Conservation (phyloP, 257 asterid species). For the Fraxinus pennsylvanica region DNA sequence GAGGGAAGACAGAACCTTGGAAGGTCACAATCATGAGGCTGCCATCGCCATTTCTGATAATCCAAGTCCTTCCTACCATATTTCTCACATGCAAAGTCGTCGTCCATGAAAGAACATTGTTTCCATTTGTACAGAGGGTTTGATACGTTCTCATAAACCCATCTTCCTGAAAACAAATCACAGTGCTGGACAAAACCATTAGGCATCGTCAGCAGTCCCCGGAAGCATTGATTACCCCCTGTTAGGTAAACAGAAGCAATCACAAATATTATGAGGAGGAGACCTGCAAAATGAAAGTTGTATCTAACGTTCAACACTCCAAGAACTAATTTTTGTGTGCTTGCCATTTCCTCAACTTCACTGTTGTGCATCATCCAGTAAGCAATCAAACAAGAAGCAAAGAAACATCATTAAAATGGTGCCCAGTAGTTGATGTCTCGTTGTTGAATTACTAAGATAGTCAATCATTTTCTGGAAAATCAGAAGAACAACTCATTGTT, state of each 20-base stretch:
- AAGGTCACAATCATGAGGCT: conserved; percentile 37
- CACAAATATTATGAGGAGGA: conserved; percentile 4
- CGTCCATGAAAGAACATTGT: conserved; percentile 39
- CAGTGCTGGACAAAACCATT: conserved; percentile 3
- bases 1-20: conserved; percentile 34
- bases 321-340: background rate
- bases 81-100: conserved; percentile 45
- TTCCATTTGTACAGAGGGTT: conserved; percentile 35
- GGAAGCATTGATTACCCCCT: background rate
- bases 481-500: background rate
- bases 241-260: conserved; percentile 13
- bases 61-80: conserved; percentile 36
- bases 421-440: background rate
- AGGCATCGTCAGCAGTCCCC: background rate
- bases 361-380: background rate
- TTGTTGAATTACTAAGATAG: background rate
- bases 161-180: conserved; percentile 34
- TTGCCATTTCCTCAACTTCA: background rate
- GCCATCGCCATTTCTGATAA: conserved; percentile 43
- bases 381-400: background rate
- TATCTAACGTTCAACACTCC: conserved; percentile 1
- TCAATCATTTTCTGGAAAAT: background rate
- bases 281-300: conserved; percentile 16
- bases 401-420: background rate
- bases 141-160: conserved; percentile 40